Evolutionary conservation across 129 eudicot species (phyloP).

Genomic region (Glebionis coronaria): DNA sequence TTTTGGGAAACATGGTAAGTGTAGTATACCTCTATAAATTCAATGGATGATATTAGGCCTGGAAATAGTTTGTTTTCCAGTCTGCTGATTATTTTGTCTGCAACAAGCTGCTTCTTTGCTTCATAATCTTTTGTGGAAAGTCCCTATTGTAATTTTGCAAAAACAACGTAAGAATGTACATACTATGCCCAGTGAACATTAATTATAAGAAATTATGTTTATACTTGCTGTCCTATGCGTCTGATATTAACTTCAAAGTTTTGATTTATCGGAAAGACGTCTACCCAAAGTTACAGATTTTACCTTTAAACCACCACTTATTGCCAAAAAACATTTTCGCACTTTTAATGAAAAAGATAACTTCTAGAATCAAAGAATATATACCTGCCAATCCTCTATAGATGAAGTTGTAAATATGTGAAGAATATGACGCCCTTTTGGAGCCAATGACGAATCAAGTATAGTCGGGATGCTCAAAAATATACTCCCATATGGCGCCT

Average conservation of each 20-base stretch:
- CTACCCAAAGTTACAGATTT: too few relatives aligned
- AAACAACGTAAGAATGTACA: conserved; percentile 5
- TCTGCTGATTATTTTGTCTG: conserved; percentile 81
- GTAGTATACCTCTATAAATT: too few relatives aligned
- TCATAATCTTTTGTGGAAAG: conserved; percentile 70
- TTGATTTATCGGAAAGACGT: too few relatives aligned
- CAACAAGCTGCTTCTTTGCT: conserved; percentile 82
- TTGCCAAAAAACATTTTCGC: not conserved
- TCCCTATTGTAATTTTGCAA: conserved; percentile 43
- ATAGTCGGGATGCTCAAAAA: conserved; percentile 97
- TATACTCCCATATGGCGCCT: conserved; percentile 90
- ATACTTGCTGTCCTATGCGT: not conserved
- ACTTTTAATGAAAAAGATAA: too few relatives aligned
- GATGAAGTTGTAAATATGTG: conserved; percentile 95
- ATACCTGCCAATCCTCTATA: conserved; percentile 97
- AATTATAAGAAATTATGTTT: not conserved
- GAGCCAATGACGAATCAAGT: conserved; percentile 91
- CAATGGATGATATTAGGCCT: too few relatives aligned
- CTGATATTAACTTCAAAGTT: conserved; percentile 6
- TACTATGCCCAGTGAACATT: too few relatives aligned
- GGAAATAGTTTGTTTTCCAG: conserved; percentile 90
- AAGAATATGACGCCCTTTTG: conserved; percentile 90
- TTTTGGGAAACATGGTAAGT: too few relatives aligned
- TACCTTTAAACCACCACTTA: too few relatives aligned
- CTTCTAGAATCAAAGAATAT: not conserved